These are phyloP conservation scores for Urtica urens DNA, from an alignment of 306 rosid species.

Conservation along the genomic window DNA sequence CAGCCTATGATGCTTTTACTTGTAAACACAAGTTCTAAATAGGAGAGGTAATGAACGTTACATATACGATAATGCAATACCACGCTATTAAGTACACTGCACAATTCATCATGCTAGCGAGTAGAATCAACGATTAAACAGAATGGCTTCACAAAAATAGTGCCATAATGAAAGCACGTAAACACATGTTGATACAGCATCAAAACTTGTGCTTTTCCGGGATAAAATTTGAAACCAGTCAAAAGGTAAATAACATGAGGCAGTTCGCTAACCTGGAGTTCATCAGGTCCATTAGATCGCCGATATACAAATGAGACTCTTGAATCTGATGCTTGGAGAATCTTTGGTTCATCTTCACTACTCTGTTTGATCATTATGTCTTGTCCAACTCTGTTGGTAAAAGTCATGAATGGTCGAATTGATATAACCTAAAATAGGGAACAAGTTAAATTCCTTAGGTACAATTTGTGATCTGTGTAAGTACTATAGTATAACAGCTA, in stretches of 20 bases:
- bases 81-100: not conserved
- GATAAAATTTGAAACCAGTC: not conserved
- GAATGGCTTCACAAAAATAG: not conserved
- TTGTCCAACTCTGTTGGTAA: slow-evolving; percentile 88
- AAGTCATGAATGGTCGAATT: slow-evolving; percentile 80
- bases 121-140: not conserved
- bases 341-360: slow-evolving; percentile 68
- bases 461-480: slow-evolving; percentile 7
- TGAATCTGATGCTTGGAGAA: slow-evolving; percentile 69
- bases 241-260: not conserved
- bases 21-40: too few species aligned
- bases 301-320: slow-evolving; percentile 53
- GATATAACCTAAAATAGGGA: slow-evolving; percentile 50
- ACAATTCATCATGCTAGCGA: not conserved
- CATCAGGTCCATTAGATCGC: slow-evolving; percentile 47
- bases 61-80: not conserved
- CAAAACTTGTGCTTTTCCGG: too few species aligned
- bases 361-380: slow-evolving; percentile 62
- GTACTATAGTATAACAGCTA: slow-evolving; percentile 18
- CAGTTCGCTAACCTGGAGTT: slow-evolving; percentile 60
- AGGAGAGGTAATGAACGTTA: not conserved
- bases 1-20: too few species aligned
- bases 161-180: too few species aligned
- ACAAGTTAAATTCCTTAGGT: not conserved
- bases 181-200: too few species aligned